These are phyloP conservation scores for Gnaphalium uliginosum DNA, from an alignment of 129 eudicot species.

Conservation along the genomic window DNA sequence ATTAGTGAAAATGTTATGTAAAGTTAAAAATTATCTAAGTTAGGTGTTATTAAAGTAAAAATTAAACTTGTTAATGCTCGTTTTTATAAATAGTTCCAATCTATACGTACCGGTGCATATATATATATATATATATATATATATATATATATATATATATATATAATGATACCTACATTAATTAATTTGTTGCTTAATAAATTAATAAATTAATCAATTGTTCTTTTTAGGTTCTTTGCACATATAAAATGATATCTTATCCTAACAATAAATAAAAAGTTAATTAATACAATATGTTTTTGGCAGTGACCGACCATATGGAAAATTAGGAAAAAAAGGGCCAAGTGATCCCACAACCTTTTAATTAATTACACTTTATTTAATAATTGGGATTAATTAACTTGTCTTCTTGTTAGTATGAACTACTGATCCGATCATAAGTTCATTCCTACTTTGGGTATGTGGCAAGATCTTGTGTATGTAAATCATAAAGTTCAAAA, in stretches of 20 bases:
- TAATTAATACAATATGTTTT: not conserved
- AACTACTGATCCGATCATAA: slow-evolving; percentile 11
- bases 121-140: too few species aligned
- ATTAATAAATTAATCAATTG: too few species aligned
- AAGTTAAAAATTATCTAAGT: too few species aligned
- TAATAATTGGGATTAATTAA: not conserved
- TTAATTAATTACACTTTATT: not conserved
- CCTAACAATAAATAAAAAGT: not conserved
- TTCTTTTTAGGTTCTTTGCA: slow-evolving; percentile 2
- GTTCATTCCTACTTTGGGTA: slow-evolving; percentile 15
- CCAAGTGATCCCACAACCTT: not conserved
- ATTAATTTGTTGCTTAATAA: not conserved
- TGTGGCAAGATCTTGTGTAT: slow-evolving; percentile 34
- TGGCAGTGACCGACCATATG: not conserved
- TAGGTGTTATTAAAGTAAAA: too few species aligned
- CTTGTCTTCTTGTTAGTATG: not conserved
- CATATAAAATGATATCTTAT: not conserved
- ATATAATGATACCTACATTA: too few species aligned
- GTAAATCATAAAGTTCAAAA: slow-evolving; percentile 24
- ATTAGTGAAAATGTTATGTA: too few species aligned
- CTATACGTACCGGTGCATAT: too few species aligned
- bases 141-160: too few species aligned
- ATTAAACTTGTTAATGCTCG: too few species aligned
- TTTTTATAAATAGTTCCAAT: too few species aligned
- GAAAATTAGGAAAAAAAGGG: too few species aligned